phyloP scores from a whole-genome alignment of 2,329 filamentous ascomycete species.

The Colletotrichum acutatum region DNA sequence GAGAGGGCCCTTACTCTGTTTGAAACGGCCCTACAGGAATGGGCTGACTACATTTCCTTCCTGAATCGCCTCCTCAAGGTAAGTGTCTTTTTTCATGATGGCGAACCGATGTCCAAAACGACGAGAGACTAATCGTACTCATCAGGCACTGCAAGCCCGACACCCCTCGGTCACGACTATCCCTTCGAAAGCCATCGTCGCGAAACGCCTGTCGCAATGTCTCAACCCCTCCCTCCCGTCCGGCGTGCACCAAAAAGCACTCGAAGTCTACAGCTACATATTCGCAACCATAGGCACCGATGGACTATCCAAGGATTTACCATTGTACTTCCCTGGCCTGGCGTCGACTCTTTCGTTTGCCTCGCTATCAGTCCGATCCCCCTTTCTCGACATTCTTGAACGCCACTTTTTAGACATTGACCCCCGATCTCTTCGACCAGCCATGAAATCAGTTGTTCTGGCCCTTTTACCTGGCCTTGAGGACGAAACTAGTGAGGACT shows the following conservation, averaged over 20 bases:
- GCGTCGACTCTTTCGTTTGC: slow-evolving; percentile 93
- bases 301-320: slow-evolving; percentile 82
- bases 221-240: slow-evolving; percentile 93
- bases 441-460: slow-evolving; percentile 89
- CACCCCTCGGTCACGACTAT: slow-evolving; percentile 77
- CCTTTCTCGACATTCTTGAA: slow-evolving; percentile 87
- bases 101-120: neutral
- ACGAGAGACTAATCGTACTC: slow-evolving; percentile 1
- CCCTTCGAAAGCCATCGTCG: slow-evolving; percentile 84
- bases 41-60: slow-evolving; percentile 99
- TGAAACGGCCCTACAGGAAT: slow-evolving; percentile 94
- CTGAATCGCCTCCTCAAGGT: slow-evolving; percentile 91
- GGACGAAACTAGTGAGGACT: slow-evolving; percentile 97
- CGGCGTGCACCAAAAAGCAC: slow-evolving; percentile 95
- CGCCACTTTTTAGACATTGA: slow-evolving; percentile 80
- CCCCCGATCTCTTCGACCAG: slow-evolving; percentile 79
- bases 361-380: slow-evolving; percentile 87
- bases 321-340: slow-evolving; percentile 89
- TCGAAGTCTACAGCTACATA: slow-evolving; percentile 92
- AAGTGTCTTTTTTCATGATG: slow-evolving; percentile 36
- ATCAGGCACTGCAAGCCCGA: slow-evolving; percentile 86
- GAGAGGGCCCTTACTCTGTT: slow-evolving; percentile 90
- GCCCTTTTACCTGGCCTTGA: slow-evolving; percentile 92
- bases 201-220: slow-evolving; percentile 94
- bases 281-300: slow-evolving; percentile 88